Conservation (phyloP, 345 rosid genomes). For the Mallotus nudiflorus region DNA sequence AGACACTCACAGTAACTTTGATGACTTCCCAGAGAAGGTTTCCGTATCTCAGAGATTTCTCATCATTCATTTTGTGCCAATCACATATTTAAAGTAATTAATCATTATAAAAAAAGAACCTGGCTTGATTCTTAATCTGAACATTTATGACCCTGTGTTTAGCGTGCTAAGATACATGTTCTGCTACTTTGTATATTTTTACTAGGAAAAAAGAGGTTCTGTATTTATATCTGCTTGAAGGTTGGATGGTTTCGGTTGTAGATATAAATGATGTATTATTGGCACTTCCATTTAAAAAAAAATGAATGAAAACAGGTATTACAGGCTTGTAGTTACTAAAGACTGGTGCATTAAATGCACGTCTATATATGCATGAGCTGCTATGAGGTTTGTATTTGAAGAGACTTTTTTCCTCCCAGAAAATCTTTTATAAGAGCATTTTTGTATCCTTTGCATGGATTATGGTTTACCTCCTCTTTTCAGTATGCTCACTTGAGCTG, state of each 20-base stretch:
- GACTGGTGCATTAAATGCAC: not conserved
- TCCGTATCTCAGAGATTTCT: not conserved
- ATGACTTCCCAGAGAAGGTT: slow-evolving; percentile 46
- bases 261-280: not conserved
- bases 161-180: not conserved
- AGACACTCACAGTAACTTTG: slow-evolving; percentile 40
- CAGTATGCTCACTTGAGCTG: not conserved
- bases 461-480: not conserved
- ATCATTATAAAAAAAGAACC: not conserved
- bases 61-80: not conserved
- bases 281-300: not conserved
- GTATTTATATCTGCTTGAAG: not conserved
- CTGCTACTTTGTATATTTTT: not conserved
- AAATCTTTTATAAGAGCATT: not conserved
- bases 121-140: not conserved
- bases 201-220: not conserved
- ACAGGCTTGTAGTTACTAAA: not conserved
- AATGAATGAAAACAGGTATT: not conserved
- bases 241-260: not conserved
- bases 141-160: not conserved
- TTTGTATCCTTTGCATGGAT: not conserved
- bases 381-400: not conserved
- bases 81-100: not conserved
- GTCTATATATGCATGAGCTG: not conserved
- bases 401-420: not conserved